These are phyloP conservation scores for Neurospora sp. DNA, from an alignment of 495 filamentous ascomycete genomes.

Conservation along the genomic window DNA sequence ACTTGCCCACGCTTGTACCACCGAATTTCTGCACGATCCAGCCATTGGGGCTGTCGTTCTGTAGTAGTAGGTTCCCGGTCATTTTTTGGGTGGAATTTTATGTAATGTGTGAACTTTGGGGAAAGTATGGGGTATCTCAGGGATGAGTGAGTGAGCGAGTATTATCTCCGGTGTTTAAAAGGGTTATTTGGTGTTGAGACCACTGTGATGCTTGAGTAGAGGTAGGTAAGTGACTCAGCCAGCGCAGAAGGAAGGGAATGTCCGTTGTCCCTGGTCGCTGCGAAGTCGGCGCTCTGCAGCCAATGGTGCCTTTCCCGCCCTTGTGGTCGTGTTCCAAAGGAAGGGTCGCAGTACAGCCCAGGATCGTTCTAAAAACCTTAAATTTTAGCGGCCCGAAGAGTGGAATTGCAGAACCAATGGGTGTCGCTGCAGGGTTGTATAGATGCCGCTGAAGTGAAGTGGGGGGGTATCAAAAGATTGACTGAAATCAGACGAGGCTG, in stretches of 20 bases:
- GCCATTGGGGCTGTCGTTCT: constrained; percentile 28
- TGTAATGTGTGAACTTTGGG: not conserved
- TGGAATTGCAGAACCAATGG: not conserved
- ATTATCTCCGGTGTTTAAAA: not conserved
- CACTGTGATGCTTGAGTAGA: not conserved
- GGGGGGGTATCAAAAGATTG: not conserved
- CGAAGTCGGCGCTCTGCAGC: not conserved
- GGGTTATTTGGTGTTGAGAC: not conserved
- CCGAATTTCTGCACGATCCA: constrained; percentile 87
- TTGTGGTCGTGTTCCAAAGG: not conserved
- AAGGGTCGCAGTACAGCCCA: not conserved
- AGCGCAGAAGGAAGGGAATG: not conserved
- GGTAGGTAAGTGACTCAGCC: not conserved
- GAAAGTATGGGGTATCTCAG: not conserved
- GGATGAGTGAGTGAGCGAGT: not conserved
- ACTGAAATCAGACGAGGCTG: not conserved
- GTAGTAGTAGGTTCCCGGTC: constrained; percentile 13
- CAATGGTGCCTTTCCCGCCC: not conserved
- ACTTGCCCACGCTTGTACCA: constrained; percentile 54
- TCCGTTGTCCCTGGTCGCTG: not conserved
- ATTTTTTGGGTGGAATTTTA: constrained; percentile 7
- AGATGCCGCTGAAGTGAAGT: not conserved
- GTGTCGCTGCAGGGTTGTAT: not conserved
- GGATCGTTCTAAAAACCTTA: not conserved
- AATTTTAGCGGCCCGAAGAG: not conserved